phyloP scores from a whole-genome alignment of 208 protist genomes.

The Trypanosoma grayi region DNA sequence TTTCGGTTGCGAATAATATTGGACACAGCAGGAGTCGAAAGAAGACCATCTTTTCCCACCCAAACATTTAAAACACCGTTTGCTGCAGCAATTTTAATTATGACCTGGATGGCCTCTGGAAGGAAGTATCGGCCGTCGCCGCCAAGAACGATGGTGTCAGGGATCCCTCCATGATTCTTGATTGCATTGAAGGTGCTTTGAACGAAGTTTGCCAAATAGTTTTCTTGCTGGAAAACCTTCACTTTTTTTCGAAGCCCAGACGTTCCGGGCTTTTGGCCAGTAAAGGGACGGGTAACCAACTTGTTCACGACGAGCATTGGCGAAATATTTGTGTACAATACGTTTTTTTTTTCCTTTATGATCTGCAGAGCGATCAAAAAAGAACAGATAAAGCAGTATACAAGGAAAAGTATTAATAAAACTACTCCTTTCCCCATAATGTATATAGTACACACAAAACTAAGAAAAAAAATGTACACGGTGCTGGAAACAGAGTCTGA shows the following conservation, averaged over 20 bases:
- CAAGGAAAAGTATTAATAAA: not conserved
- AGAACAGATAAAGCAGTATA: not conserved
- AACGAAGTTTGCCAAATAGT: conserved; percentile 98
- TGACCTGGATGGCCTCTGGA: conserved; percentile 91
- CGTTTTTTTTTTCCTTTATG: not conserved
- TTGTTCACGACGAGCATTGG: conserved; percentile 9
- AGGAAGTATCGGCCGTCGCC: conserved; percentile 97
- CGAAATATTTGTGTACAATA: not conserved
- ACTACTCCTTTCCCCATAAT: not conserved
- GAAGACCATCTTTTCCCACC: conserved; percentile 91
- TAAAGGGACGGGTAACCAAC: conserved; percentile 53
- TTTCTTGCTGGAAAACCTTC: conserved; percentile 79
- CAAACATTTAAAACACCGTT: conserved; percentile 90
- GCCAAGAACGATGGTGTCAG: conserved; percentile 91
- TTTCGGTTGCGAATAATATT: conserved; percentile 85
- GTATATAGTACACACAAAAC: not conserved
- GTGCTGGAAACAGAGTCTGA: not conserved
- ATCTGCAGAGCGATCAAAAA: not conserved
- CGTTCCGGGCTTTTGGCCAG: conserved; percentile 95
- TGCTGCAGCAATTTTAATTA: conserved; percentile 93
- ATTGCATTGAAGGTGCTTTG: conserved; percentile 94
- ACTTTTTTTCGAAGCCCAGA: conserved; percentile 97
- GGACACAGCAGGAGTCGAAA: conserved; percentile 97
- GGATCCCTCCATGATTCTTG: conserved; percentile 34
- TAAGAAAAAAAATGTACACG: conserved; percentile 1